A percentile compares a stretch with the other conserved stretches of the same genome.
phyloP scores from a whole-genome alignment of 129 eudicot species.

The Flaveria ramosissima region DNA sequence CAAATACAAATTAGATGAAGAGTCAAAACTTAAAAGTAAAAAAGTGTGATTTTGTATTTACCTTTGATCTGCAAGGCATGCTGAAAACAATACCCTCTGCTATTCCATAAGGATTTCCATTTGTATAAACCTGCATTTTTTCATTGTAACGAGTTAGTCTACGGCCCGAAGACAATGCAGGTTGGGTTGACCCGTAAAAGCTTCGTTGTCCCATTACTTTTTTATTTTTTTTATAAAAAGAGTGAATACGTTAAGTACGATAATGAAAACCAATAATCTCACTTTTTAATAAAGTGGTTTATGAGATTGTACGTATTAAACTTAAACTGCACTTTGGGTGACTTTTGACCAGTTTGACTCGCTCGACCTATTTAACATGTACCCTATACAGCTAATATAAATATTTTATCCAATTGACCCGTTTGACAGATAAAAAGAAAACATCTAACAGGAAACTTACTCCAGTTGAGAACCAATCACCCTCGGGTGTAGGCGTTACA shows the following conservation, averaged over 20 bases:
- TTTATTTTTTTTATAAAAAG: no score
- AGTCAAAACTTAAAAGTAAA: background rate
- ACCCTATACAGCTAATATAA: background rate
- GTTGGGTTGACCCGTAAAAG: no score
- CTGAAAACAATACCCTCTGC: conserved; percentile 92
- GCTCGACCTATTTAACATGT: background rate
- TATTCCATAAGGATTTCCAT: conserved; percentile 95
- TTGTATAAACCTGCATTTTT: conserved; percentile 67
- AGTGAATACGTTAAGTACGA: no score
- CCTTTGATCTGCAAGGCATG: conserved; percentile 98
- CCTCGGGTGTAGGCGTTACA: conserved; percentile 88
- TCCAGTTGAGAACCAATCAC: conserved; percentile 97
- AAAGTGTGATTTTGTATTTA: conserved; percentile 24
- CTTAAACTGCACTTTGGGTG: background rate
- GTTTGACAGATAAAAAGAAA: background rate
- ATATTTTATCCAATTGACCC: background rate
- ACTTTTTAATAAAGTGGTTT: background rate
- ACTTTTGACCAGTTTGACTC: background rate
- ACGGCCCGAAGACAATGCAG: no score
- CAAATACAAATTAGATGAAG: background rate
- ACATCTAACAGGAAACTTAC: conserved; percentile 50
- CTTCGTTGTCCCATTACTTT: no score
- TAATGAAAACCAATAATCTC: background rate
- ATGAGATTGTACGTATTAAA: background rate
- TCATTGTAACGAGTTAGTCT: conserved; percentile 3